A percentile compares a stretch with the other conserved stretches of the same genome.
These are phyloP conservation scores for Saccharomyces pastorianus DNA, from an alignment of 1,139 yeast species.

Conservation along the genomic window DNA sequence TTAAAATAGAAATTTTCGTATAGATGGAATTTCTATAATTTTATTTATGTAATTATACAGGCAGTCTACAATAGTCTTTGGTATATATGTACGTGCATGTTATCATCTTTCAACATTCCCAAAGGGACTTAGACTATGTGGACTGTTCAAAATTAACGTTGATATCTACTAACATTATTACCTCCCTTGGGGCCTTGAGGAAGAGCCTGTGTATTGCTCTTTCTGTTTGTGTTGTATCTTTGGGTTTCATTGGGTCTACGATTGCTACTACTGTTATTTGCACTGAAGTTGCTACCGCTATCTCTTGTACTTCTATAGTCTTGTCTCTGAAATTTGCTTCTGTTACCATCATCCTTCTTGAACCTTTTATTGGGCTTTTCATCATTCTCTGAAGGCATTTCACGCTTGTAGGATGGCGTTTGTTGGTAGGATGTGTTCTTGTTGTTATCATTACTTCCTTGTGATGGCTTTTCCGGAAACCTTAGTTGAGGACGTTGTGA, in stretches of 20 bases:
- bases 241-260: slow-evolving; percentile 5
- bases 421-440: slow-evolving; percentile 1
- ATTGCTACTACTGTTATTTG: too few species aligned
- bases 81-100: too few species aligned
- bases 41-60: background rate
- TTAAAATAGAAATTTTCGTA: too few species aligned
- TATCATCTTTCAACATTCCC: slow-evolving; percentile 1
- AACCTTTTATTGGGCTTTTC: slow-evolving; percentile 5
- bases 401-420: background rate
- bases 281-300: background rate
- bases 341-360: slow-evolving; percentile 3
- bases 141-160: background rate
- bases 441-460: slow-evolving; percentile 1
- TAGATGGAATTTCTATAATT: background rate
- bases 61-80: too few species aligned
- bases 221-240: slow-evolving; percentile 7
- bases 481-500: slow-evolving; percentile 4
- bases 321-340: background rate
- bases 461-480: slow-evolving; percentile 3
- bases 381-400: slow-evolving; percentile 3
- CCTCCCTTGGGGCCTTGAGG: slow-evolving; percentile 21
- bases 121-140: too few species aligned
- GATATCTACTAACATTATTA: slow-evolving; percentile 17
- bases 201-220: slow-evolving; percentile 6
- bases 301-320: background rate